These are phyloP conservation scores for Pseudopyrenochaeta lycopersici DNA, from an alignment of 2,329 filamentous ascomycete genomes.

Conservation along the genomic window DNA sequence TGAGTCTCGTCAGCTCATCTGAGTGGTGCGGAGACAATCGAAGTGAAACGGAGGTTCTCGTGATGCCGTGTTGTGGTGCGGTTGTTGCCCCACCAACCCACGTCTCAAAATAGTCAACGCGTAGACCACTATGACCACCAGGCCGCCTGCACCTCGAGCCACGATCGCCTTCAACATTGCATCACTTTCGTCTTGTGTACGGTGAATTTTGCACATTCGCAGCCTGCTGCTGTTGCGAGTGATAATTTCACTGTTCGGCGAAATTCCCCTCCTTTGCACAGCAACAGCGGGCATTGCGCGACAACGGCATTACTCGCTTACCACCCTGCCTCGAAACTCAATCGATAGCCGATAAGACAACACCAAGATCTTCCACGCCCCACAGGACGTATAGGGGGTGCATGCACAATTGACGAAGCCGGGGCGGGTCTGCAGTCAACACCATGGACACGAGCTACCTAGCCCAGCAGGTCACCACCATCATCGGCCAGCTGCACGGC, in stretches of 20 bases:
- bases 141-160: constrained; percentile 26
- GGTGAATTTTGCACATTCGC: constrained; percentile 5
- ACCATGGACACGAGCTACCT: constrained; percentile 90
- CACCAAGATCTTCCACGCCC: constrained; percentile 6
- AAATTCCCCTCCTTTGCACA: constrained; percentile 17
- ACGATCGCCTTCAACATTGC: constrained; percentile 33
- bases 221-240: not conserved
- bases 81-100: constrained; percentile 32
- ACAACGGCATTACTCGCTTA: constrained; percentile 17
- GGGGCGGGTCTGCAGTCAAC: constrained; percentile 45
- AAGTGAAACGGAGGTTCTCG: constrained; percentile 34
- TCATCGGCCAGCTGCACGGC: constrained; percentile 90
- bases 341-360: not conserved
- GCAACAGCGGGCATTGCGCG: constrained; percentile 2
- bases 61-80: constrained; percentile 23
- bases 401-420: constrained; percentile 44
- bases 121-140: constrained; percentile 24
- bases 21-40: constrained; percentile 41
- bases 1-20: constrained; percentile 3
- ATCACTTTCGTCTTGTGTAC: constrained; percentile 29
- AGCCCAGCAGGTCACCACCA: constrained; percentile 92
- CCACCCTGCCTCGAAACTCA: not conserved
- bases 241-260: constrained; percentile 4
- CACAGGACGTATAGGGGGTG: constrained; percentile 25
- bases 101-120: constrained; percentile 29